Percentiles rank a stretch among this genome's conserved stretches.
Evolutionary conservation across 1,284 basidiomycete species (phyloP).

Genomic region (Entoloma clypeatum): DNA sequence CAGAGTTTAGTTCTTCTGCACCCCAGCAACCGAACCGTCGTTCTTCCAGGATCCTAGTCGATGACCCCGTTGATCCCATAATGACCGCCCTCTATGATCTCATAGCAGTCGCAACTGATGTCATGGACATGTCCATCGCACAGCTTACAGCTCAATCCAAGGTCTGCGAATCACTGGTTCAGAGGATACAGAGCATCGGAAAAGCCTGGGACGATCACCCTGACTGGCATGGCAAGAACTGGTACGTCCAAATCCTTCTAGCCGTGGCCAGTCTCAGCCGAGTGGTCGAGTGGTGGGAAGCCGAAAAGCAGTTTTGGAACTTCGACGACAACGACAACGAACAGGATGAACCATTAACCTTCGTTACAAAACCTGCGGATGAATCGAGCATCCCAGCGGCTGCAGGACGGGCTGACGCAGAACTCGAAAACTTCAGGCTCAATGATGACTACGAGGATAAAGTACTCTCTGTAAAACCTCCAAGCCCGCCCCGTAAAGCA

Average conservation of each 20-base stretch:
- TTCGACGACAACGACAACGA: conserved; percentile 94
- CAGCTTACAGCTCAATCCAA: conserved; percentile 85
- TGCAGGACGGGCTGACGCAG: conserved; percentile 40
- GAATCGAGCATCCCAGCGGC: conserved; percentile 46
- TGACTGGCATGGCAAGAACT: conserved; percentile 96
- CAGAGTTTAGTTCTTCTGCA: conserved; percentile 45
- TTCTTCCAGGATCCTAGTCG: conserved; percentile 68
- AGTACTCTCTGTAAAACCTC: conserved; percentile 44
- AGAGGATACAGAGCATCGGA: conserved; percentile 87
- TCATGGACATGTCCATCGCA: conserved; percentile 85
- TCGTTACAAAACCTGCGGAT: conserved; percentile 82
- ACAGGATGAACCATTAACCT: conserved; percentile 83
- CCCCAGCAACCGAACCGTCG: conserved; percentile 58
- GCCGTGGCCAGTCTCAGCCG: conserved; percentile 96
- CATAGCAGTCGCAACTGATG: conserved; percentile 92
- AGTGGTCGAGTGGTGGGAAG: conserved; percentile 99
- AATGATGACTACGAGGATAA: conserved; percentile 58
- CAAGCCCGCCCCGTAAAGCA: conserved; percentile 49
- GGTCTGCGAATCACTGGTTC: conserved; percentile 82
- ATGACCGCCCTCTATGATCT: conserved; percentile 90
- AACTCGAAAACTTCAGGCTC: conserved; percentile 42
- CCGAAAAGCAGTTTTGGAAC: conserved; percentile 99
- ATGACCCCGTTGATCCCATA: conserved; percentile 84
- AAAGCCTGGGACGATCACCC: conserved; percentile 96
- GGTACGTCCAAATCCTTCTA: conserved; percentile 96